Conservation (phyloP, 306 rosid genomes). For the Gillenia trifoliata region DNA sequence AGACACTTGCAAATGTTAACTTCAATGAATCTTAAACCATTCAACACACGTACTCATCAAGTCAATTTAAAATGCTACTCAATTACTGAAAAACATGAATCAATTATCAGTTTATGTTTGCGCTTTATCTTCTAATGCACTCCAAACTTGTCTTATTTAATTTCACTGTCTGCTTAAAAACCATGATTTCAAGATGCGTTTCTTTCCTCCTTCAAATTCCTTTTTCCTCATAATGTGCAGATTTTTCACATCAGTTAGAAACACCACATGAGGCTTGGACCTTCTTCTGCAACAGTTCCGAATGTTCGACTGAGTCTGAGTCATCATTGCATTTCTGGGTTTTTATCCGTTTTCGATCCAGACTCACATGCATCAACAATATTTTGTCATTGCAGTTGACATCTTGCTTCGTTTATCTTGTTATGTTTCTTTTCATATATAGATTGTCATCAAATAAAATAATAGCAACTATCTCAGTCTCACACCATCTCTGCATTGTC, state of each 20-base stretch:
- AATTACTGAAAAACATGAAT: no score
- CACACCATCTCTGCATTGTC: background rate
- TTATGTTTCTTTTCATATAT: background rate
- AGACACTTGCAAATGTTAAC: no score
- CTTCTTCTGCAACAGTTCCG: conserved; percentile 4
- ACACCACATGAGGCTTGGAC: conserved; percentile 3
- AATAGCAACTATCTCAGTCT: background rate
- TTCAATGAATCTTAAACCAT: no score
- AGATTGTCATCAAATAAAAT: conserved; percentile 4
- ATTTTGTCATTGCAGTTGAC: conserved; percentile 11
- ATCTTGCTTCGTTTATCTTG: conserved; percentile 13
- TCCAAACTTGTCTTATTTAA: no score
- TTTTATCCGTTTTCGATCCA: conserved; percentile 13
- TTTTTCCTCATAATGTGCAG: background rate
- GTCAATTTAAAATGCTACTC: no score
- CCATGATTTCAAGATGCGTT: no score
- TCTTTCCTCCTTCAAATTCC: no score
- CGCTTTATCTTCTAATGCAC: background rate
- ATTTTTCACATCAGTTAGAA: background rate
- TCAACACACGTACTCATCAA: no score
- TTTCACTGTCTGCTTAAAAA: background rate
- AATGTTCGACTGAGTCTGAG: no score
- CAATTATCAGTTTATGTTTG: background rate
- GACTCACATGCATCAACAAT: conserved; percentile 23
- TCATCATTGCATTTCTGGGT: conserved; percentile 5